These are phyloP conservation scores for Tillandsia leiboldiana DNA, from an alignment of 176 grass and related monocot genomes.

Conservation along the genomic window DNA sequence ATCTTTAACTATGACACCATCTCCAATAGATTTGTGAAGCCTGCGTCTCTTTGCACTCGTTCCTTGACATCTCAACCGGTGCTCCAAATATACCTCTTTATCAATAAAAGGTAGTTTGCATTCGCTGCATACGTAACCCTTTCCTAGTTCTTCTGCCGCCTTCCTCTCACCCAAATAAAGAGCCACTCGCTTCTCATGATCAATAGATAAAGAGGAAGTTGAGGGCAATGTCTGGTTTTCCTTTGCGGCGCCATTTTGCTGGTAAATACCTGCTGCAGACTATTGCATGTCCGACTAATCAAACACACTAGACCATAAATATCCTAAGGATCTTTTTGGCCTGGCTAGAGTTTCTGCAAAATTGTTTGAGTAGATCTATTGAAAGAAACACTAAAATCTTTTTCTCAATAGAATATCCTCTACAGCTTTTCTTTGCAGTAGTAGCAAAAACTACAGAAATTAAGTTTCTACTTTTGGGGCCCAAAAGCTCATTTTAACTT, in stretches of 20 bases:
- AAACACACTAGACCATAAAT: constrained; percentile 10
- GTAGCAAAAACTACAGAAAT: no score
- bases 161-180: constrained; percentile 21
- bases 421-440: no score
- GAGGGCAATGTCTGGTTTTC: constrained; percentile 22
- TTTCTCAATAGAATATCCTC: no score
- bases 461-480: no score
- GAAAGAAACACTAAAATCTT: no score
- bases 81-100: constrained; percentile 40
- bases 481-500: no score
- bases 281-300: constrained; percentile 24
- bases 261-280: constrained; percentile 33
- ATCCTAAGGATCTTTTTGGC: constrained; percentile 8
- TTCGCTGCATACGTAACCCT: constrained; percentile 31
- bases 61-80: constrained; percentile 49
- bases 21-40: constrained; percentile 35
- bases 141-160: constrained; percentile 8
- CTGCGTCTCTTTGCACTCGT: constrained; percentile 51
- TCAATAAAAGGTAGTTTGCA: constrained; percentile 55
- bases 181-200: constrained; percentile 32
- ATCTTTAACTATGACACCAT: constrained; percentile 44
- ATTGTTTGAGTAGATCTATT: no score
- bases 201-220: constrained; percentile 14
- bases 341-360: no score
- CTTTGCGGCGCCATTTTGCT: constrained; percentile 24